Evolutionary conservation across 805 yeast genomes (phyloP).

Genomic region (Phaffomyces antillensis): DNA sequence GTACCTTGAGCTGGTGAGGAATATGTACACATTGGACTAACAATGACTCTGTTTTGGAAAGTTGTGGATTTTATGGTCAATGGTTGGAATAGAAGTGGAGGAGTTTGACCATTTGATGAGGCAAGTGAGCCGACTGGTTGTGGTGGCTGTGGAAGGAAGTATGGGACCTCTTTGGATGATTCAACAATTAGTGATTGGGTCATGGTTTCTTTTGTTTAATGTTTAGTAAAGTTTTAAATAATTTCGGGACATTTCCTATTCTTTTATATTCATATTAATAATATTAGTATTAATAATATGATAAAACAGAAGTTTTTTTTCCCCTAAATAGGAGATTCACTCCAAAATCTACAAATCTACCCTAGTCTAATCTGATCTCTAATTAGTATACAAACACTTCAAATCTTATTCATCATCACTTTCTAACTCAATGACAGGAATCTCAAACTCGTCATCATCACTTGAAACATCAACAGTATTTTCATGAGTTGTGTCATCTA

Average conservation of each 20-base stretch:
- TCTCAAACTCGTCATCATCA: constrained; percentile 42
- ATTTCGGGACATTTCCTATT: too few species aligned
- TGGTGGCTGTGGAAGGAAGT: constrained; percentile 4
- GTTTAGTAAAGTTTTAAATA: too few species aligned
- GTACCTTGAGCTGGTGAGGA: constrained; percentile 27
- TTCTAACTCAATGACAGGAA: constrained; percentile 38
- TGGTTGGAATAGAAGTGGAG: constrained; percentile 19
- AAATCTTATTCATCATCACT: constrained; percentile 31
- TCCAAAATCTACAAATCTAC: background rate
- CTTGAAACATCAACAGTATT: constrained; percentile 16
- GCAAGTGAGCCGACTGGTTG: constrained; percentile 1
- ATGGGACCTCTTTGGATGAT: background rate
- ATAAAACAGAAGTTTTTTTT: too few species aligned
- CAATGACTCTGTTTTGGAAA: constrained; percentile 45
- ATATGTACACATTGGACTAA: constrained; percentile 52
- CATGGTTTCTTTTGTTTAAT: background rate
- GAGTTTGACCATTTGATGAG: constrained; percentile 2
- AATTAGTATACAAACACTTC: too few species aligned
- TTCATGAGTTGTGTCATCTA: too few species aligned
- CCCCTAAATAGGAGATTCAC: too few species aligned
- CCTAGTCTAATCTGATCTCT: too few species aligned
- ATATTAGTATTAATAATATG: too few species aligned
- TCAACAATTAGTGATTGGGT: constrained; percentile 2
- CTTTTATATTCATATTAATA: too few species aligned
- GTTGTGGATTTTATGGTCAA: constrained; percentile 12